These are phyloP conservation scores for Rhododendron mucronatum DNA, from an alignment of 148 eudicot genomes.

Conservation along the genomic window DNA sequence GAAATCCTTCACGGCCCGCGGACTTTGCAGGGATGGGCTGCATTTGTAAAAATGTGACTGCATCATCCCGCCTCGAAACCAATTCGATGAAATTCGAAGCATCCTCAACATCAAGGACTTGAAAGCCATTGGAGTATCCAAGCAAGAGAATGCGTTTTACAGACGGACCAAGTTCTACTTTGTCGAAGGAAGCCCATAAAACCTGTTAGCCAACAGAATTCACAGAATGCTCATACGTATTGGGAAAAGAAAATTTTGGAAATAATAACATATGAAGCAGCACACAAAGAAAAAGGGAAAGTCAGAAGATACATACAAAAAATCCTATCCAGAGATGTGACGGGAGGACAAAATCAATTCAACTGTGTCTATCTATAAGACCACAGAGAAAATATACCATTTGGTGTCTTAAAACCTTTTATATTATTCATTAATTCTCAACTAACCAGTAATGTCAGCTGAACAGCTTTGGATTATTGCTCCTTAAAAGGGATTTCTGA, in stretches of 20 bases:
- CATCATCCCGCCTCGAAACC: slow-evolving; percentile 88
- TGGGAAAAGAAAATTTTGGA: not conserved
- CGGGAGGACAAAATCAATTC: not conserved
- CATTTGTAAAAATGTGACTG: slow-evolving; percentile 85
- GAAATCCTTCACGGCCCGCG: slow-evolving; percentile 54
- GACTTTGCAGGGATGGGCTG: slow-evolving; percentile 65
- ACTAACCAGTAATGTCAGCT: not conserved
- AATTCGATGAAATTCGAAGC: slow-evolving; percentile 77
- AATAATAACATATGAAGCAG: not conserved
- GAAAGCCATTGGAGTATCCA: slow-evolving; percentile 90
- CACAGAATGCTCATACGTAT: not conserved
- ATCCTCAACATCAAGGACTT: slow-evolving; percentile 91
- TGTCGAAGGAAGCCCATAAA: slow-evolving; percentile 90
- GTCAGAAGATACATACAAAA: not conserved
- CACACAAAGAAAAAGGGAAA: not conserved
- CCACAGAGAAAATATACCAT: not conserved
- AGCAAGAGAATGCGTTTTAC: slow-evolving; percentile 69
- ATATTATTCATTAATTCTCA: not conserved
- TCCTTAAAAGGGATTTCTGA: not conserved
- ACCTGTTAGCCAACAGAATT: slow-evolving; percentile 50
- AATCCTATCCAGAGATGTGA: not conserved
- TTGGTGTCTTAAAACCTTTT: not conserved
- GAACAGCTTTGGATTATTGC: not conserved
- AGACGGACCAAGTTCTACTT: slow-evolving; percentile 59
- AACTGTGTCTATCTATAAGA: not conserved